A percentile compares a stretch with the other conserved stretches of the same genome.
These are phyloP conservation scores for Tephrocybe sp. DNA, from an alignment of 768 basidiomycete species.

Conservation along the genomic window DNA sequence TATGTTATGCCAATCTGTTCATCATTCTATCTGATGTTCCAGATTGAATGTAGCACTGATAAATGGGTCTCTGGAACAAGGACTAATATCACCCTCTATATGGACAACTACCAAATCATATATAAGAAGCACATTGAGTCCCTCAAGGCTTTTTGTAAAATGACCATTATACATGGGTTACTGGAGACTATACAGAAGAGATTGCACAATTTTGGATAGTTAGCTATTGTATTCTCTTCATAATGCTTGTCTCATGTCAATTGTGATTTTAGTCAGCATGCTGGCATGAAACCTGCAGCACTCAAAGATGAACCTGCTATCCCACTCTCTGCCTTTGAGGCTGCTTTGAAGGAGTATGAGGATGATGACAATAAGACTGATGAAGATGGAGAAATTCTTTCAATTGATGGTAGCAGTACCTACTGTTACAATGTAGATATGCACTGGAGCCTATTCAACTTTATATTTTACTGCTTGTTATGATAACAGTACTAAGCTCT, in stretches of 20 bases:
- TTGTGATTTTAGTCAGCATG: neutral
- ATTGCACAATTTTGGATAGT: conserved; percentile 3
- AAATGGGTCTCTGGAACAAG: conserved; percentile 13
- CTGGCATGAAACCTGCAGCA: neutral
- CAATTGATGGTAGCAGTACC: no score
- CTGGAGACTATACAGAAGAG: neutral
- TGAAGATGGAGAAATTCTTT: no score
- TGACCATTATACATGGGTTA: neutral
- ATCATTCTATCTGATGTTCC: neutral
- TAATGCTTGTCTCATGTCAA: neutral
- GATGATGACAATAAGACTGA: neutral
- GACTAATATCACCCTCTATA: conserved; percentile 16
- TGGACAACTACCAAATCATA: conserved; percentile 10
- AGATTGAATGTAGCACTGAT: conserved; percentile 18
- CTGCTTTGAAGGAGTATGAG: conserved; percentile 1
- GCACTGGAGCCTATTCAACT: no score
- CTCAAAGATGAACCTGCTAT: neutral
- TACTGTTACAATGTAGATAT: no score
- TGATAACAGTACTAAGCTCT: no score
- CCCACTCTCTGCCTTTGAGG: neutral
- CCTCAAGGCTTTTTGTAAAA: neutral
- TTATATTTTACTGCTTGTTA: no score
- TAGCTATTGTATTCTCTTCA: neutral
- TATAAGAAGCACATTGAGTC: conserved; percentile 11
- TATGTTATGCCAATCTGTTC: conserved; percentile 1